Percentiles rank a stretch among this genome's conserved stretches.
These are phyloP conservation scores for Mycogone perniciosa DNA, from an alignment of 2,329 filamentous ascomycete species.

Conservation along the genomic window DNA sequence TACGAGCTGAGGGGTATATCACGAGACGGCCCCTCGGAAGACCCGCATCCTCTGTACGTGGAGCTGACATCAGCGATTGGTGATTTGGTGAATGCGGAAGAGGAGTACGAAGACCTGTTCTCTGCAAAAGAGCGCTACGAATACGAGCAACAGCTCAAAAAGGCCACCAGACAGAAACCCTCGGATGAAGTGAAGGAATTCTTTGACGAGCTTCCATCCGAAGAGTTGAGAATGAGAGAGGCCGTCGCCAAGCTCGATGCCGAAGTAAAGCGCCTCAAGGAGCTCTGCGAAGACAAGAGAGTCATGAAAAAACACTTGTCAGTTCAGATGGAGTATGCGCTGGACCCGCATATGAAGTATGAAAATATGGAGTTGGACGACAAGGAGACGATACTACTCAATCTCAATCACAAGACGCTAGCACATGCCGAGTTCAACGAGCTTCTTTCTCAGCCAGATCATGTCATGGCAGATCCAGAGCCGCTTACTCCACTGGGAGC, in stretches of 20 bases:
- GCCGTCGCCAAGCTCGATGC: conserved; percentile 29
- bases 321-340: conserved; percentile 32
- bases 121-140: conserved; percentile 33
- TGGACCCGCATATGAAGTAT: conserved; percentile 30
- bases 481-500: conserved; percentile 37
- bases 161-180: conserved; percentile 21
- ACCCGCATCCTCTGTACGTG: conserved; percentile 42
- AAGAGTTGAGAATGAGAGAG: conserved; percentile 28
- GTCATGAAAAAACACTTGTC: conserved; percentile 39
- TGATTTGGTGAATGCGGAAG: conserved; percentile 41
- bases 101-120: conserved; percentile 40
- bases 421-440: conserved; percentile 37
- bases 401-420: conserved; percentile 21
- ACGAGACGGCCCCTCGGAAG: conserved; percentile 28
- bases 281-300: conserved; percentile 34
- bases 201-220: conserved; percentile 34
- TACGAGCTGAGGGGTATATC: conserved; percentile 31
- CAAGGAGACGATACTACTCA: conserved; percentile 18
- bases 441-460: conserved; percentile 43
- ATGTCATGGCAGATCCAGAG: conserved; percentile 32
- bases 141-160: conserved; percentile 30
- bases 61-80: conserved; percentile 37
- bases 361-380: conserved; percentile 39
- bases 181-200: conserved; percentile 38
- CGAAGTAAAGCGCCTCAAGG: conserved; percentile 30